Percentiles rank a stretch among this genome's conserved stretches.
phyloP scores from a whole-genome alignment of 2,329 filamentous ascomycete genomes.

The Colletotrichum euphorbiae region DNA sequence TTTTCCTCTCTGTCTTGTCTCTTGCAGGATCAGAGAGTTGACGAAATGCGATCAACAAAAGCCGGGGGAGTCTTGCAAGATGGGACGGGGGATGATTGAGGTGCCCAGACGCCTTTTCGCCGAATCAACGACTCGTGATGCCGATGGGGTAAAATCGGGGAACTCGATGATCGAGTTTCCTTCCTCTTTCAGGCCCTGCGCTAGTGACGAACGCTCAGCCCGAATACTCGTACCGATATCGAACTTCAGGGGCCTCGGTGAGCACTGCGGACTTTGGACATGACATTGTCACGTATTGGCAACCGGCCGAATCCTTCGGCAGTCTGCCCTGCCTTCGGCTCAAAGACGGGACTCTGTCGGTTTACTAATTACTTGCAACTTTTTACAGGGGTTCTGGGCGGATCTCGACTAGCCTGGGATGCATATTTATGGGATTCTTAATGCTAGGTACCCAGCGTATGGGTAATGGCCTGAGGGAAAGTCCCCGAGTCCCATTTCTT shows the following conservation, averaged over 20 bases:
- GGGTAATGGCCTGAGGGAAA: slow-evolving; percentile 13
- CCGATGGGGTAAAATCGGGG: slow-evolving; percentile 1
- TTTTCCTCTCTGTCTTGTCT: not conserved
- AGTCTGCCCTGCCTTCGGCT: slow-evolving; percentile 18
- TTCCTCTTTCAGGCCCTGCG: not conserved
- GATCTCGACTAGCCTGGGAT: not conserved
- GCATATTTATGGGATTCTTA: not conserved
- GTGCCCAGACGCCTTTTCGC: slow-evolving; percentile 7
- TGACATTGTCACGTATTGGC: slow-evolving; percentile 17
- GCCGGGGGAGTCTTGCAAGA: not conserved
- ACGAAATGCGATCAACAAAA: not conserved
- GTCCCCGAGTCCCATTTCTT: not conserved
- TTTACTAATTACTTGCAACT: not conserved
- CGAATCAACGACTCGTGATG: slow-evolving; percentile 18
- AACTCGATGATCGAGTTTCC: slow-evolving; percentile 10
- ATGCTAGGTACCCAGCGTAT: slow-evolving; percentile 20
- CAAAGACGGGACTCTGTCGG: slow-evolving; percentile 16
- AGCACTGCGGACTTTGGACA: not conserved
- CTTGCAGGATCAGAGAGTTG: slow-evolving; percentile 8
- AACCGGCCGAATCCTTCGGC: slow-evolving; percentile 24
- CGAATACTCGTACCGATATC: not conserved
- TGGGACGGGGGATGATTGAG: slow-evolving; percentile 1
- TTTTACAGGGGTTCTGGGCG: slow-evolving; percentile 1
- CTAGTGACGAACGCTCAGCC: not conserved
- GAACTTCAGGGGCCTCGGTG: not conserved